phyloP scores from a whole-genome alignment of 139 green algal genomes.

The Desmodesmus armatus region DNA sequence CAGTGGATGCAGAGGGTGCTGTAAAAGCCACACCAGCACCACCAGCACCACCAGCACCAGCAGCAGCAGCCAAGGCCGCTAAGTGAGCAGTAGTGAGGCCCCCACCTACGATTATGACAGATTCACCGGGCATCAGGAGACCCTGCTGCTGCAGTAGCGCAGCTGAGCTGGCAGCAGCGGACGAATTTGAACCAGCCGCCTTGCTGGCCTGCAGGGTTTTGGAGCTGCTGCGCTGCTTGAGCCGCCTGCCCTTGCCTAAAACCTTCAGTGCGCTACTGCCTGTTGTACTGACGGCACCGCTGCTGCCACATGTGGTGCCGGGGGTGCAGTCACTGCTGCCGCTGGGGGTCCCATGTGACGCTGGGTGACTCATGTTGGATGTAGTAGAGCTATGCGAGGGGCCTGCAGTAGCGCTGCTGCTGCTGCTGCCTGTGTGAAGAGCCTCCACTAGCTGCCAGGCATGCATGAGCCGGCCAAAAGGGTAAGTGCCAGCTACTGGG shows the following conservation, averaged over 20 bases:
- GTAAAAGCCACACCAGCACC: neutral
- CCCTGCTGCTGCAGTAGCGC: neutral
- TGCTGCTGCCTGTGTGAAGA: neutral
- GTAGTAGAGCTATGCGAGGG: neutral
- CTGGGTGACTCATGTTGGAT: too few relatives aligned
- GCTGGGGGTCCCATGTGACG: too few relatives aligned
- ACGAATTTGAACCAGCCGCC: too few relatives aligned
- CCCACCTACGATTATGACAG: conserved; percentile 16
- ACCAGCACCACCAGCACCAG: neutral
- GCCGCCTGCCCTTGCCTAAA: too few relatives aligned
- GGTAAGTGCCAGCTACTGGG: neutral
- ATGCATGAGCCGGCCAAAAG: neutral
- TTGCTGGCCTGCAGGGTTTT: too few relatives aligned
- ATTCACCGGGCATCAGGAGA: conserved; percentile 21
- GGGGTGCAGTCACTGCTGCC: too few relatives aligned
- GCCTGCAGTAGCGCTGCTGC: neutral
- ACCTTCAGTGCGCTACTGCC: too few relatives aligned
- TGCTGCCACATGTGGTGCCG: too few relatives aligned
- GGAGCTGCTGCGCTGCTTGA: too few relatives aligned
- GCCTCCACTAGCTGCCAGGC: too few relatives aligned
- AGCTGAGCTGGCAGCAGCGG: too few relatives aligned
- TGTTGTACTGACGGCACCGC: too few relatives aligned
- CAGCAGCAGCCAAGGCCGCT: conserved; percentile 11
- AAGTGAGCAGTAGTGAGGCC: conserved; percentile 41
- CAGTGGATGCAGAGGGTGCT: neutral